Evolutionary conservation across 805 yeast genomes (phyloP).

Genomic region (Torulaspora quercuum): DNA sequence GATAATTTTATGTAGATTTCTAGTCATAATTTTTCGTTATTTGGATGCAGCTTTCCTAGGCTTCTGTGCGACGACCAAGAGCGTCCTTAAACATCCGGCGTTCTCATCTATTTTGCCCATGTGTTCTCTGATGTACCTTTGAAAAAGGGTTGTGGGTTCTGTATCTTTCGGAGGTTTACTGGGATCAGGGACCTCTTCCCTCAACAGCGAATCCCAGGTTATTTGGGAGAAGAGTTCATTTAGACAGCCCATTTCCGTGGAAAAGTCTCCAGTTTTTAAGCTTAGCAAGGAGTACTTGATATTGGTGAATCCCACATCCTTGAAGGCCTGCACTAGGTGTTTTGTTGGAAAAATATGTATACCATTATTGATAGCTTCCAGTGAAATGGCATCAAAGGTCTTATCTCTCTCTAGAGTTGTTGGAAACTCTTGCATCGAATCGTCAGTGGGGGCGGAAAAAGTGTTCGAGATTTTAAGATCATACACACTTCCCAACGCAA

Average conservation of each 20-base stretch:
- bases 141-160: constrained; percentile 24
- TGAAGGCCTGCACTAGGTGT: constrained; percentile 25
- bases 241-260: constrained; percentile 31
- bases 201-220: constrained; percentile 22
- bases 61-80: constrained; percentile 31
- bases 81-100: constrained; percentile 29
- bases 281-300: constrained; percentile 29
- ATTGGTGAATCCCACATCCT: constrained; percentile 31
- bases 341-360: constrained; percentile 30
- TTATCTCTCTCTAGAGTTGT: constrained; percentile 27
- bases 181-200: constrained; percentile 18
- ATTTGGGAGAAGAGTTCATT: constrained; percentile 28
- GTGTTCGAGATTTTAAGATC: constrained; percentile 27
- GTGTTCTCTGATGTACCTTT: constrained; percentile 30
- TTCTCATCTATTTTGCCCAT: constrained; percentile 27
- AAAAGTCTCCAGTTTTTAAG: constrained; percentile 30
- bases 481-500: constrained; percentile 21
- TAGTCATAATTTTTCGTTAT: background rate
- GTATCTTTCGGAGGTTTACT: constrained; percentile 18
- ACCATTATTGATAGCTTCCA: constrained; percentile 30
- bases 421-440: constrained; percentile 14
- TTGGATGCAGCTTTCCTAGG: constrained; percentile 17
- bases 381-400: constrained; percentile 24
- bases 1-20: background rate
- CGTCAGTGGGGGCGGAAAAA: constrained; percentile 7